A percentile compares a stretch with the other conserved stretches of the same genome.
phyloP scores from a whole-genome alignment of 2,329 filamentous ascomycete species.

The Lecanicillium sp. region DNA sequence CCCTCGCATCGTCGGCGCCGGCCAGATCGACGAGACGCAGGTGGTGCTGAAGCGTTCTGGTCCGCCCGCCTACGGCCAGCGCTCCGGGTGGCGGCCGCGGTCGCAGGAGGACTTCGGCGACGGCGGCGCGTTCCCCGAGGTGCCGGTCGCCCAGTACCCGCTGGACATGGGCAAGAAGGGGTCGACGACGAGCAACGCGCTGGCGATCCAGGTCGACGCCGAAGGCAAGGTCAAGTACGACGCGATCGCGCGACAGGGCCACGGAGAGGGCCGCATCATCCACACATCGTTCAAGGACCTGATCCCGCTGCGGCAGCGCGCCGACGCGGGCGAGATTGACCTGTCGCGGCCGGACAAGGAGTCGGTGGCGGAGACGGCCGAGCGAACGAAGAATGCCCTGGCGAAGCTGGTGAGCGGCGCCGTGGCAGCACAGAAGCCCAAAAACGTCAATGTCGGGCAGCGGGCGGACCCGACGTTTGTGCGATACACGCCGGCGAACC shows the following conservation, averaged over 20 bases:
- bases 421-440: constrained; percentile 87
- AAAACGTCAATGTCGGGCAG: constrained; percentile 79
- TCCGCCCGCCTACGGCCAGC: constrained; percentile 81
- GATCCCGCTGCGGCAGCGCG: constrained; percentile 87
- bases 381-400: constrained; percentile 82
- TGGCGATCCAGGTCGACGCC: constrained; percentile 85
- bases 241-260: constrained; percentile 85
- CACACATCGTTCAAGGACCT: constrained; percentile 96
- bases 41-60: constrained; percentile 77
- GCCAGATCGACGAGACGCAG: constrained; percentile 77
- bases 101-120: constrained; percentile 88
- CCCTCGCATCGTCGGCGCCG: constrained; percentile 73
- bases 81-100: constrained; percentile 85
- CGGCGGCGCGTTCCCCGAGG: constrained; percentile 92
- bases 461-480: constrained; percentile 88
- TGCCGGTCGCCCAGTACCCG: constrained; percentile 90
- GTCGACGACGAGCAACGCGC: constrained; percentile 68
- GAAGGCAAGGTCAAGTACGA: constrained; percentile 96
- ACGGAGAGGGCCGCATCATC: constrained; percentile 75
- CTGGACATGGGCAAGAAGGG: constrained; percentile 88
- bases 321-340: constrained; percentile 86
- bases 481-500: constrained; percentile 88
- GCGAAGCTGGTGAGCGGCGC: constrained; percentile 77
- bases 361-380: constrained; percentile 74
- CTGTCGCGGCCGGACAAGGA: constrained; percentile 79